A percentile compares a stretch with the other conserved stretches of the same genome.
These are phyloP conservation scores for Pyrus communis DNA, from an alignment of 306 rosid species.

Conservation along the genomic window DNA sequence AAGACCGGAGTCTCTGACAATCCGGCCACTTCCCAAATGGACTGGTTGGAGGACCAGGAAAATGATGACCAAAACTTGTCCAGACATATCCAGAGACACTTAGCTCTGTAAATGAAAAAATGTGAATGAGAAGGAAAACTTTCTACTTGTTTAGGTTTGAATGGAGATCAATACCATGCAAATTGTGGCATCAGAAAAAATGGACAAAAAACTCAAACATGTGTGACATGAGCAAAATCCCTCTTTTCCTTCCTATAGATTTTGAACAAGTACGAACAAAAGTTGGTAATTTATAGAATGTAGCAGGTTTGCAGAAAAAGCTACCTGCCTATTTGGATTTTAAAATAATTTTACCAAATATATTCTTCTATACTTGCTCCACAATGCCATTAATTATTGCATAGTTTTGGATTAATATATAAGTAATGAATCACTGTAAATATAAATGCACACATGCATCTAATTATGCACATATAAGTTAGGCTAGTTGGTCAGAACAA, in stretches of 20 bases:
- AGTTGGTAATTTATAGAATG: not conserved
- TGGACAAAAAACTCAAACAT: not conserved
- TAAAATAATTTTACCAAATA: not conserved
- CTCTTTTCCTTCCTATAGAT: not conserved
- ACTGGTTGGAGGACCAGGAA: not conserved
- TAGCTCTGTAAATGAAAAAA: not conserved
- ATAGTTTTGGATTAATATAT: not conserved
- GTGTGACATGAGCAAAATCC: not conserved
- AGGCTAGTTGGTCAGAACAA: no score
- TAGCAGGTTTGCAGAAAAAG: not conserved
- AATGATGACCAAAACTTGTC: not conserved
- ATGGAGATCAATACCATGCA: not conserved
- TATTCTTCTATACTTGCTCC: not conserved
- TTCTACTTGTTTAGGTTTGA: not conserved
- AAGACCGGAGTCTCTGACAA: not conserved
- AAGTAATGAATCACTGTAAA: not conserved
- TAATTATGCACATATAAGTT: no score
- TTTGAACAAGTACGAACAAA: not conserved
- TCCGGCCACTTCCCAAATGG: conserved; percentile 12
- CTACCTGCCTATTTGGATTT: not conserved
- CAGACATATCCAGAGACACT: not conserved
- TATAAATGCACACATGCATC: not conserved
- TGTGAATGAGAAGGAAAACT: not conserved
- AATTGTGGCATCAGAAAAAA: not conserved
- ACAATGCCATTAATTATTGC: not conserved